phyloP scores from a whole-genome alignment of 2,329 filamentous ascomycete genomes.

The Ceratocystis diversiconidia region DNA sequence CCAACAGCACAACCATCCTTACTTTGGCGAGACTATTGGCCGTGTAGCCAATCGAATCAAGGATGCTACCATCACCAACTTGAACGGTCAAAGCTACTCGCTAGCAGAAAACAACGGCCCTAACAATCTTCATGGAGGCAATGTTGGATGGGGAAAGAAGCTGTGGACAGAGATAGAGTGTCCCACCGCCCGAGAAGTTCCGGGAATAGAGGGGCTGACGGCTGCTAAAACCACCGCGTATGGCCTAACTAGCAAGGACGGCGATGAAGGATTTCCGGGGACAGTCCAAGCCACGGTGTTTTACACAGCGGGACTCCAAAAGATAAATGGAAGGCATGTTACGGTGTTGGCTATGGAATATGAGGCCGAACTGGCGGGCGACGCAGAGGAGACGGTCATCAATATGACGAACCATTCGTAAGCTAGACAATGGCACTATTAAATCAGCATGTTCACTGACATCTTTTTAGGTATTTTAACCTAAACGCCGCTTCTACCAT shows the following conservation, averaged over 20 bases:
- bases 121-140: slow-evolving; percentile 63
- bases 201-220: slow-evolving; percentile 45
- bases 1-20: slow-evolving; percentile 57
- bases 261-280: slow-evolving; percentile 82
- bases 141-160: slow-evolving; percentile 66
- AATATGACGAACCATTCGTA: slow-evolving; percentile 87
- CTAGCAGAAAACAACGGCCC: slow-evolving; percentile 63
- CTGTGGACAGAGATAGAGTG: slow-evolving; percentile 49
- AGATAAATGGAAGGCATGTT: slow-evolving; percentile 46
- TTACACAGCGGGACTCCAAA: slow-evolving; percentile 62
- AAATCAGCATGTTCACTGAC: neutral
- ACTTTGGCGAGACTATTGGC: slow-evolving; percentile 90
- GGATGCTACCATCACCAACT: slow-evolving; percentile 50
- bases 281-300: slow-evolving; percentile 62
- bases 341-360: slow-evolving; percentile 75
- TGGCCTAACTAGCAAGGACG: slow-evolving; percentile 48
- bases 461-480: slow-evolving; percentile 45
- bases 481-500: slow-evolving; percentile 40
- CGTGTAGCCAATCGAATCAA: slow-evolving; percentile 69
- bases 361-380: slow-evolving; percentile 65
- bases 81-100: slow-evolving; percentile 57
- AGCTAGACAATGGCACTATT: neutral
- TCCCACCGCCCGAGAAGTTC: slow-evolving; percentile 35
- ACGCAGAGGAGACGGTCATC: slow-evolving; percentile 76
- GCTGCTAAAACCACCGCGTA: slow-evolving; percentile 48